Base-by-base conservation (phyloP, 2,329 filamentous ascomycete genomes). In the Colletotrichum orchidophilum region DNA sequence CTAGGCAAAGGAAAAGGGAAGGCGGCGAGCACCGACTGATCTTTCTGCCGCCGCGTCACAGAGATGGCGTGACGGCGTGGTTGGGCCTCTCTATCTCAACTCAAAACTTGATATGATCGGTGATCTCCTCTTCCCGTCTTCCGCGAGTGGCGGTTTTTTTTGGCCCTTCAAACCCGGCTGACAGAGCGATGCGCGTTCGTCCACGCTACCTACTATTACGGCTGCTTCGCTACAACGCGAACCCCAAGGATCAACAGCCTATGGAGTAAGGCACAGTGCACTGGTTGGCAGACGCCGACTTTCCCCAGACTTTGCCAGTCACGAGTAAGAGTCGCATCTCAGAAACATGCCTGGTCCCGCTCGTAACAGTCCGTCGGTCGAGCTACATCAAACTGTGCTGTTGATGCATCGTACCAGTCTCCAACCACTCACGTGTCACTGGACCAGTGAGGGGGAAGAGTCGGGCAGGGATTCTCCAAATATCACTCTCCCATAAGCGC, bases 381-480 rank as follows among this genome's bases (percentile, higher is more conserved):
- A 21, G 27, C 49, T 29, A 61, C 57, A 55, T 55, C 21, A 21
- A 46, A 46, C 35, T 57, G 65, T 29, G 52, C 61, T n/a, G 50
- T 57, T 39, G 35, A n/a, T 24, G 9, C 11, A n/a, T n/a, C 53
- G 11, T 6, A 33, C 26, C 26, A 13, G 21, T 24, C 33, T 9
- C n/a, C 31, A 52, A 69, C 39, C 21, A 24, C n/a, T n/a, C n/a
- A n/a, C n/a, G n/a, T n/a, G n/a, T n/a, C n/a, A n/a, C 21, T 29
- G 46, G 60, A 15, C 42, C 52, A 8, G 60, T 29, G 18, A 42
- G 26, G 18, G 8, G 39, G 18, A 8, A 46, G 39, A 21, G 18
- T n/a, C 18, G 21, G 52, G 33, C 55, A 70, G 67, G 67, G 63
- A 58, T 70, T 66, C 63, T 68, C 68, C 42, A 68, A 71, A 60